phyloP scores from a whole-genome alignment of 2,329 filamentous ascomycete genomes.

The Neonectria neomacrospora region DNA sequence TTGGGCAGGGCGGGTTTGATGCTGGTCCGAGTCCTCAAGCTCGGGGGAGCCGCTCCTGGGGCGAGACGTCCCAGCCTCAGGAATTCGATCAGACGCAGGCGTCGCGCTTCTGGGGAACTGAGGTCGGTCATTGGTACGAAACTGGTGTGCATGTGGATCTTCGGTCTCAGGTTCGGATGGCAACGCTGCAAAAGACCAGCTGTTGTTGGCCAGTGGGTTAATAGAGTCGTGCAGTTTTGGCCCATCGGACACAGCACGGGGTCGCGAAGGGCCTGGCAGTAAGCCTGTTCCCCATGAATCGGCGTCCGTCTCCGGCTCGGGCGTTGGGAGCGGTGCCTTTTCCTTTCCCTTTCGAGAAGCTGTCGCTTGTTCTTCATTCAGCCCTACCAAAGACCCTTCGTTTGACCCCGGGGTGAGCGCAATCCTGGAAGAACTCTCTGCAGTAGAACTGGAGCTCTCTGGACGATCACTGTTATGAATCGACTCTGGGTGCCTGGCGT shows the following conservation, averaged over 20 bases:
- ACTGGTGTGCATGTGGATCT: neutral
- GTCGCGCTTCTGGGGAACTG: constrained; percentile 1
- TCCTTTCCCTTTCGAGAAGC: constrained; percentile 44
- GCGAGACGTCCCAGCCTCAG: constrained; percentile 8
- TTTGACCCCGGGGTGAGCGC: constrained; percentile 40
- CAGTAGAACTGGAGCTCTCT: constrained; percentile 39
- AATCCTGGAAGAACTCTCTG: constrained; percentile 41
- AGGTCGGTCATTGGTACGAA: constrained; percentile 2
- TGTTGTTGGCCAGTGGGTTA: constrained; percentile 69
- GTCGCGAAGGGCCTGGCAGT: constrained; percentile 50
- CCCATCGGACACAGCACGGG: constrained; percentile 68
- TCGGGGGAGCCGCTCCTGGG: neutral
- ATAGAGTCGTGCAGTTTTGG: constrained; percentile 56
- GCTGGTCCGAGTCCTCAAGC: constrained; percentile 8
- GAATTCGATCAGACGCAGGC: neutral
- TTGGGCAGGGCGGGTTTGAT: neutral
- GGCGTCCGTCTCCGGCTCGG: constrained; percentile 15
- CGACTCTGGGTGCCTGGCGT: constrained; percentile 13
- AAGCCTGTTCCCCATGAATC: constrained; percentile 27
- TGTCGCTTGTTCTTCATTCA: constrained; percentile 4
- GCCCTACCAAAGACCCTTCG: constrained; percentile 27
- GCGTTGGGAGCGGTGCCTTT: constrained; percentile 24
- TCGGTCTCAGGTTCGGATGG: constrained; percentile 40
- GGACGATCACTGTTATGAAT: constrained; percentile 20
- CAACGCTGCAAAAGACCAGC: constrained; percentile 66